phyloP scores from a whole-genome alignment of 148 eudicot species.

The Nepenthes mirabilis region DNA sequence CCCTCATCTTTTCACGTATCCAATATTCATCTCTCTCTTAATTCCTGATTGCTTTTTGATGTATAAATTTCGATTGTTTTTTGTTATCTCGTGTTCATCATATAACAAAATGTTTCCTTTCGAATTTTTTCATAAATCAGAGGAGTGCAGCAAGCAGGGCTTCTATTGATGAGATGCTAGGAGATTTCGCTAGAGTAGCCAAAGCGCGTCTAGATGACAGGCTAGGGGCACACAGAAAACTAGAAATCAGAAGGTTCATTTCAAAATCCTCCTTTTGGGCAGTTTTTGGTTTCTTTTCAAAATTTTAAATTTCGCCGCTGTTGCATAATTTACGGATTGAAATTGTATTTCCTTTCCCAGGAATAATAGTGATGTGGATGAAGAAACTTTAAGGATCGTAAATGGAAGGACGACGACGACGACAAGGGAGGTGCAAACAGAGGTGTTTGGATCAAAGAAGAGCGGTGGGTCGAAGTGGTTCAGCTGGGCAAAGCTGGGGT shows the following conservation, averaged over 20 bases:
- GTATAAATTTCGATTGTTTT: too few species aligned
- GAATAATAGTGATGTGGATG: constrained; percentile 8
- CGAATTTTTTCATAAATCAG: neutral
- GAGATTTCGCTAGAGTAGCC: constrained; percentile 56
- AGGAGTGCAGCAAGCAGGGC: neutral
- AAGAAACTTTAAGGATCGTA: constrained; percentile 8
- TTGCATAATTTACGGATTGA: neutral
- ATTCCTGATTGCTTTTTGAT: too few species aligned
- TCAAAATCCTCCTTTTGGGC: neutral
- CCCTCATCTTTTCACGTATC: too few species aligned
- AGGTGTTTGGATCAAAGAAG: constrained; percentile 12
- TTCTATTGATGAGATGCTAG: constrained; percentile 33
- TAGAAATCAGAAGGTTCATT: constrained; percentile 20
- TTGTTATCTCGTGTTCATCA: too few species aligned
- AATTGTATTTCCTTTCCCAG: neutral
- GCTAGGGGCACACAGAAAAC: constrained; percentile 31
- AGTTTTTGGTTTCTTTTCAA: neutral
- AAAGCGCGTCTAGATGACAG: constrained; percentile 57
- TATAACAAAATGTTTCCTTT: too few species aligned
- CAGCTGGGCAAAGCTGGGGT: constrained; percentile 3
- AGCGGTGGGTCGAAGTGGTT: constrained; percentile 16
- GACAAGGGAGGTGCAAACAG: constrained; percentile 11
- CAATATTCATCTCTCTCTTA: too few species aligned
- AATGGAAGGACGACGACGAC: constrained; percentile 2
- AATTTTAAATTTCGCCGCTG: neutral